phyloP scores from a whole-genome alignment of 441 rosid genomes.

The Corymbia citriodora region DNA sequence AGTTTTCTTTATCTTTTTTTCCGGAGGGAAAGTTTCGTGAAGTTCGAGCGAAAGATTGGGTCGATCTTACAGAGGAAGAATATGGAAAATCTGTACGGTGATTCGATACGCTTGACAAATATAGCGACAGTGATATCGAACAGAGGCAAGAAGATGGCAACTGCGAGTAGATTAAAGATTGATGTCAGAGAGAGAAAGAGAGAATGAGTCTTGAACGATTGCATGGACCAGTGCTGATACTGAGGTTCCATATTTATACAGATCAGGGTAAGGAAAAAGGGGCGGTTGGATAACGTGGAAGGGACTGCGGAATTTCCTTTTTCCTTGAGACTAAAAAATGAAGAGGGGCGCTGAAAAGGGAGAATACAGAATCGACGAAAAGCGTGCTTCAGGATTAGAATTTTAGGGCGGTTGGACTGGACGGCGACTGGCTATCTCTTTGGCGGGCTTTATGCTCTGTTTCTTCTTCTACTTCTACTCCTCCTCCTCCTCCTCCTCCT shows the following conservation, averaged over 20 bases:
- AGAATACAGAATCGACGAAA: background rate
- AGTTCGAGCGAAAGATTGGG: background rate
- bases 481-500: background rate
- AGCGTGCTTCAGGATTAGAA: background rate
- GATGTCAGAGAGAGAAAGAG: background rate
- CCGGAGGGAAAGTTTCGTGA: background rate
- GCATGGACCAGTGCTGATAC: background rate
- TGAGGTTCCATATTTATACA: background rate
- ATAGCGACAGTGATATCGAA: background rate
- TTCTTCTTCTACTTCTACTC: background rate
- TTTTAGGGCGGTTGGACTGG: background rate
- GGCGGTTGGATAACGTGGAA: background rate
- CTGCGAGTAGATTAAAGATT: background rate
- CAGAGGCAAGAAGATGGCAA: background rate
- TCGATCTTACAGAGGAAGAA: background rate
- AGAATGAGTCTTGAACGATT: background rate
- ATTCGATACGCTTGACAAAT: background rate
- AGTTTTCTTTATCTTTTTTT: background rate
- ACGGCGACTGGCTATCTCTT: background rate
- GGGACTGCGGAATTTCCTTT: background rate
- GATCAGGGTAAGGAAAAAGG: background rate
- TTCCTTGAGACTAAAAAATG: fast-evolving
- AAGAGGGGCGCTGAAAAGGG: background rate
- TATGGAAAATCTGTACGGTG: background rate
- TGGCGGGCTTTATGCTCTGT: background rate